Conservation (phyloP, 164 flowering plant genomes). For the Umbilicus rupestris region DNA sequence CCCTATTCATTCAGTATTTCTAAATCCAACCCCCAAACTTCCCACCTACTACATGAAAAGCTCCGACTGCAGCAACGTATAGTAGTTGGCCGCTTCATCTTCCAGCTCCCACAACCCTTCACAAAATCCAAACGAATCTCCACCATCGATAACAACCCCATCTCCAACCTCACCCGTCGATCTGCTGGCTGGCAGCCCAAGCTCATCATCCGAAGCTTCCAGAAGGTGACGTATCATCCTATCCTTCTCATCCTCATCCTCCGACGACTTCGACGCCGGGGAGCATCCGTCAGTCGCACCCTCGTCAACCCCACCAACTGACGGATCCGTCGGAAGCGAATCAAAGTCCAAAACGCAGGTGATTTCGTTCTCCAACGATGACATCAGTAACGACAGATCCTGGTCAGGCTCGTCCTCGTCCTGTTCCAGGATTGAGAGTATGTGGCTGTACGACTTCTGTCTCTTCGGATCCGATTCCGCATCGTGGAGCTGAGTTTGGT, state of each 20-base stretch:
- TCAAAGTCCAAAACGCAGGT: neutral
- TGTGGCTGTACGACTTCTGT: neutral
- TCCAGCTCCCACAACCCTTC: slow-evolving; percentile 50
- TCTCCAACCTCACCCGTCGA: neutral
- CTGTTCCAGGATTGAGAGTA: neutral
- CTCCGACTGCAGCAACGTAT: slow-evolving; percentile 44
- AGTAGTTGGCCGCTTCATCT: slow-evolving; percentile 53
- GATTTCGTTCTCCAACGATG: neutral
- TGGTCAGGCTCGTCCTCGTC: neutral
- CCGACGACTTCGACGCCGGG: neutral
- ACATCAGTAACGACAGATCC: neutral
- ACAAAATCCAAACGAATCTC: slow-evolving; percentile 11
- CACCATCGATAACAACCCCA: slow-evolving; percentile 10
- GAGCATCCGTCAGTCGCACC: neutral
- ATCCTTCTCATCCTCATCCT: slow-evolving; percentile 5
- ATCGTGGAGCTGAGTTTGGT: neutral
- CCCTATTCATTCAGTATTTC: neutral
- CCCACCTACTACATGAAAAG: slow-evolving; percentile 30
- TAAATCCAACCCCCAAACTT: slow-evolving; percentile 16
- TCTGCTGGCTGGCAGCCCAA: neutral
- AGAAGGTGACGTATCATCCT: slow-evolving; percentile 3
- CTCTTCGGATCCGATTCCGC: neutral
- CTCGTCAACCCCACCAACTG: neutral
- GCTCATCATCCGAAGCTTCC: slow-evolving; percentile 7
- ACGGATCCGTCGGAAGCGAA: neutral